These are phyloP conservation scores for Trichoderma afroharzianum DNA, from an alignment of 2,329 filamentous ascomycete species.

Conservation along the genomic window DNA sequence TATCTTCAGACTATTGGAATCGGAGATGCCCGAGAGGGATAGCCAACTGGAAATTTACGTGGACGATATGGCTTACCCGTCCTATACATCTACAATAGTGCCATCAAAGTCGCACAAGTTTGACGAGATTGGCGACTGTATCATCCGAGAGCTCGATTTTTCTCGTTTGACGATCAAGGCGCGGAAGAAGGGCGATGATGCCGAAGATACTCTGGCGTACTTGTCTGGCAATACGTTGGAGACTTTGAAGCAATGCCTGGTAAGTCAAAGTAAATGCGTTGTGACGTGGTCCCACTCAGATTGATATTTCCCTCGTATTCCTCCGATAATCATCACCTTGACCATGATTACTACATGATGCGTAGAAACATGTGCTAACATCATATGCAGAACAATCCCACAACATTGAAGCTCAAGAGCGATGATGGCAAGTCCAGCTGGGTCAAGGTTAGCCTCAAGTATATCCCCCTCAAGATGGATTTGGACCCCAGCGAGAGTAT, in stretches of 20 bases:
- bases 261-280: slow-evolving; percentile 41
- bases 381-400: slow-evolving; percentile 72
- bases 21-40: slow-evolving; percentile 72
- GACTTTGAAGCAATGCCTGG: slow-evolving; percentile 81
- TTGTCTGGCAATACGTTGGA: slow-evolving; percentile 81
- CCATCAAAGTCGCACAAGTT: slow-evolving; percentile 67
- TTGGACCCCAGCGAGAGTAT: slow-evolving; percentile 95
- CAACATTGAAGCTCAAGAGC: slow-evolving; percentile 73
- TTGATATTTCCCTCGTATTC: background rate
- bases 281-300: background rate
- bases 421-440: slow-evolving; percentile 72
- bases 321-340: background rate
- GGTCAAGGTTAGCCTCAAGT: slow-evolving; percentile 89
- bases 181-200: slow-evolving; percentile 73
- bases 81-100: slow-evolving; percentile 77
- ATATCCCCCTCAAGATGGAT: slow-evolving; percentile 89
- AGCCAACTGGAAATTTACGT: slow-evolving; percentile 84
- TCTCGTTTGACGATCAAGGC: slow-evolving; percentile 87
- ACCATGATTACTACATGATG: background rate
- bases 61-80: slow-evolving; percentile 90
- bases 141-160: slow-evolving; percentile 95
- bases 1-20: slow-evolving; percentile 91
- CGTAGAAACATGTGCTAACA: background rate
- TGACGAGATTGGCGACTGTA: slow-evolving; percentile 91
- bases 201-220: slow-evolving; percentile 75